These are phyloP conservation scores for Samsoniella hepiali DNA, from an alignment of 2,329 filamentous ascomycete genomes.

Conservation along the genomic window DNA sequence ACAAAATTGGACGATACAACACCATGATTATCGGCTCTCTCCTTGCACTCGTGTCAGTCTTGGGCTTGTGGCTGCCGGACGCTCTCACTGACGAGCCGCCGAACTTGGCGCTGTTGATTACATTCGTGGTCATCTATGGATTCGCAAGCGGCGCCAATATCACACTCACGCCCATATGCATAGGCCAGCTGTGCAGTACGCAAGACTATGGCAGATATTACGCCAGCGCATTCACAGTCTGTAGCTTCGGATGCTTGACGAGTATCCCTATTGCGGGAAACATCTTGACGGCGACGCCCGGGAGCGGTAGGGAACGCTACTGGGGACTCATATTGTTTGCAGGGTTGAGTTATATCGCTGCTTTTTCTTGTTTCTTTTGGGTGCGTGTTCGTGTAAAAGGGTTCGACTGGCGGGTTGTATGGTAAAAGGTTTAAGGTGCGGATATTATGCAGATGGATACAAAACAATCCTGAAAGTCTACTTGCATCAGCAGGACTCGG, in stretches of 20 bases:
- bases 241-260: slow-evolving; percentile 63
- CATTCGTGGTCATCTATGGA: slow-evolving; percentile 71
- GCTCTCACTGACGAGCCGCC: slow-evolving; percentile 30
- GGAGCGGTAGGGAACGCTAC: slow-evolving; percentile 15
- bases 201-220: slow-evolving; percentile 74
- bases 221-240: slow-evolving; percentile 73
- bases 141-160: slow-evolving; percentile 79
- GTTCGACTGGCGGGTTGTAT: background rate
- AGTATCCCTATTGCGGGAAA: slow-evolving; percentile 45
- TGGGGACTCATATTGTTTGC: background rate
- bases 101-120: slow-evolving; percentile 50
- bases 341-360: slow-evolving; percentile 2
- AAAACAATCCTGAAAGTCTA: too few relatives aligned
- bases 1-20: slow-evolving; percentile 77
- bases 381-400: slow-evolving; percentile 13
- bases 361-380: slow-evolving; percentile 17
- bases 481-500: too few relatives aligned
- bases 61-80: slow-evolving; percentile 69
- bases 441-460: too few relatives aligned
- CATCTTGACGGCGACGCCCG: slow-evolving; percentile 21
- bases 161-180: slow-evolving; percentile 72
- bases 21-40: slow-evolving; percentile 67
- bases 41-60: slow-evolving; percentile 51
- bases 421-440: background rate
- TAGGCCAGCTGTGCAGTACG: slow-evolving; percentile 75